Evolutionary conservation across 805 yeast species (phyloP).

Genomic region (Lachancea mirantina): DNA sequence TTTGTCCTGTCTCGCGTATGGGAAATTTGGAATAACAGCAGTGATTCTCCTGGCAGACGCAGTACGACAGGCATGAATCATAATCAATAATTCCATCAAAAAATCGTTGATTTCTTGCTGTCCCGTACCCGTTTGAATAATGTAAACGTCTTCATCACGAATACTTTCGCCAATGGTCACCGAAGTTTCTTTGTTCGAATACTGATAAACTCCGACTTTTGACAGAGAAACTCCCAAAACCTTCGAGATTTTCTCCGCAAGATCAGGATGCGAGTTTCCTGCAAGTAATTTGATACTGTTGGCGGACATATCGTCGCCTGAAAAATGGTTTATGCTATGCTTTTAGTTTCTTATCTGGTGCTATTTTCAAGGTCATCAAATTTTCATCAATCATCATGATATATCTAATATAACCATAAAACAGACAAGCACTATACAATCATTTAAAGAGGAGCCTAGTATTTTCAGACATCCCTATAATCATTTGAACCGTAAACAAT

Average conservation of each 20-base stretch:
- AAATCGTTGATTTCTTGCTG: conserved; percentile 62
- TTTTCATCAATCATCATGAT: too few species aligned
- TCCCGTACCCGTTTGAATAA: conserved; percentile 74
- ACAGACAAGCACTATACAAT: too few species aligned
- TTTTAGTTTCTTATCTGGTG: too few species aligned
- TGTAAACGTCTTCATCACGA: conserved; percentile 77
- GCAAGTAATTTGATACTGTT: conserved; percentile 64
- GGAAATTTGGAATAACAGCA: conserved; percentile 76
- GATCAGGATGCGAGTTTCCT: conserved; percentile 58
- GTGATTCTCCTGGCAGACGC: conserved; percentile 81
- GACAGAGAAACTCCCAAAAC: conserved; percentile 54
- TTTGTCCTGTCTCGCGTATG: conserved; percentile 84
- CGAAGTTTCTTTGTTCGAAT: conserved; percentile 66
- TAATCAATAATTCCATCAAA: conserved; percentile 64
- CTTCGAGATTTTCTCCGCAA: conserved; percentile 62
- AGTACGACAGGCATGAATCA: conserved; percentile 76
- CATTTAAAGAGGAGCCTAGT: too few species aligned
- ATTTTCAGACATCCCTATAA: too few species aligned
- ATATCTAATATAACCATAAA: too few species aligned
- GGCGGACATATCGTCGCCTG: too few species aligned
- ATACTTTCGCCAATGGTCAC: conserved; percentile 76
- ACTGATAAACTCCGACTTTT: conserved; percentile 57
- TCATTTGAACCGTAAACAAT: too few species aligned
- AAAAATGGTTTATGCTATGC: too few species aligned
- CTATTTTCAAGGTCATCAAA: too few species aligned